A percentile compares a stretch with the other conserved stretches of the same genome.
Evolutionary conservation across 1,284 basidiomycete species (phyloP).

Genomic region (Meripilus lineatus): DNA sequence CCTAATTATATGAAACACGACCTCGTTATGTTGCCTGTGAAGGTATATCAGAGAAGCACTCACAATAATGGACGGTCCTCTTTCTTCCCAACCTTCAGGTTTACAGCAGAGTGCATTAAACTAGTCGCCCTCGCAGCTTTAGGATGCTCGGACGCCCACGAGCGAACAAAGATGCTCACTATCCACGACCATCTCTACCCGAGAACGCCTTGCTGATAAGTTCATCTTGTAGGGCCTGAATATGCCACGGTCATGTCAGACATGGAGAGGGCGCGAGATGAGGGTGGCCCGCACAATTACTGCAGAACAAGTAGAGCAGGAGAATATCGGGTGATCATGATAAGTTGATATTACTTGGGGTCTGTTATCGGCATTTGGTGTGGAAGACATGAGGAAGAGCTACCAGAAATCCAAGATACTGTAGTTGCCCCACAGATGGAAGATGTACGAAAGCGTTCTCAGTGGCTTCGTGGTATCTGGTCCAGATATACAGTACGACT

Average conservation of each 20-base stretch:
- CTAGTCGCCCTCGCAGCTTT: conserved; percentile 41
- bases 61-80: conserved; percentile 78
- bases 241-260: not conserved
- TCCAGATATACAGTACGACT: too few relatives aligned
- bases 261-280: not conserved
- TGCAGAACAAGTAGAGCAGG: conserved; percentile 60
- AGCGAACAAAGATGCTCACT: conserved; percentile 40
- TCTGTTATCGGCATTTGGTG: conserved; percentile 36
- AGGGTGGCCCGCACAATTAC: conserved; percentile 46
- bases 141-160: not conserved
- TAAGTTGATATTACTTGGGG: conserved; percentile 51
- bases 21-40: not conserved
- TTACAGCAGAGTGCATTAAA: conserved; percentile 73
- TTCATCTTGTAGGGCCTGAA: conserved; percentile 78
- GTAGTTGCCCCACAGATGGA: too few relatives aligned
- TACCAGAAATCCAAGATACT: too few relatives aligned
- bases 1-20: conserved; percentile 29
- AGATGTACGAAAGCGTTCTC: too few relatives aligned
- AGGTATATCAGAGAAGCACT: conserved; percentile 15
- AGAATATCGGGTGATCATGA: conserved; percentile 54
- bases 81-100: conserved; percentile 67
- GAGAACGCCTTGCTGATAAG: conserved; percentile 84
- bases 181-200: conserved; percentile 80
- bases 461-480: too few relatives aligned
- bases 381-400: conserved; percentile 6